A percentile compares a stretch with the other conserved stretches of the same genome.
Conservation (phyloP, 495 filamentous ascomycete genomes). For the Penicillium samsonianum region DNA sequence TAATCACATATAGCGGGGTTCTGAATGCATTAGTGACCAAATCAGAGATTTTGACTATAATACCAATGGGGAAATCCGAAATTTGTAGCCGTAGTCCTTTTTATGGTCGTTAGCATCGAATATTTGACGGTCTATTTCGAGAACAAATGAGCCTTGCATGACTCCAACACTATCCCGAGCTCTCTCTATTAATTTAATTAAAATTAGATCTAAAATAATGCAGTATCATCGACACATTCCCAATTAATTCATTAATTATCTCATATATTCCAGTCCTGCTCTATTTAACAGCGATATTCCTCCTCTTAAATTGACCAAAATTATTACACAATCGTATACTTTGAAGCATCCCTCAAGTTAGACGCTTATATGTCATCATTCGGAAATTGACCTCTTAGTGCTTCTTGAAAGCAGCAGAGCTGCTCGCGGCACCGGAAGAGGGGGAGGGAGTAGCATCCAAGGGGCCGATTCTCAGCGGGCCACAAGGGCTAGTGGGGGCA, state of each 20-base stretch:
- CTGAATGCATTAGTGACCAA: no score
- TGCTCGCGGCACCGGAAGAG: slow-evolving; percentile 13
- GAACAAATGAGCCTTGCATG: no score
- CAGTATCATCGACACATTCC: not conserved
- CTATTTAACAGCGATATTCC: not conserved
- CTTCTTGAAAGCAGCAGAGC: not conserved
- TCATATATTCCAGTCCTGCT: not conserved
- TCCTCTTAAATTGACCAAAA: not conserved
- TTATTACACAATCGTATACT: not conserved
- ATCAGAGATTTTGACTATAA: no score
- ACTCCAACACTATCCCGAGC: no score
- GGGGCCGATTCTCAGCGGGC: slow-evolving; percentile 27
- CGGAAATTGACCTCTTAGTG: not conserved
- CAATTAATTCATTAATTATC: not conserved
- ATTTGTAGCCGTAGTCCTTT: no score
- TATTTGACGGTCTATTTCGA: no score
- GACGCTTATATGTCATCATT: not conserved
- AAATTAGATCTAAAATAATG: not conserved
- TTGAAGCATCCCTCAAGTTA: not conserved
- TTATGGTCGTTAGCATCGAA: no score
- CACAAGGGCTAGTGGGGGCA: slow-evolving; percentile 28
- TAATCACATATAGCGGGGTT: no score
- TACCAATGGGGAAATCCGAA: no score
- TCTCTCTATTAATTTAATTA: no score
- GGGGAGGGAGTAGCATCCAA: slow-evolving; percentile 23